These are phyloP conservation scores for Chimonanthus praecox DNA, from an alignment of 164 flowering plant species.

Conservation along the genomic window DNA sequence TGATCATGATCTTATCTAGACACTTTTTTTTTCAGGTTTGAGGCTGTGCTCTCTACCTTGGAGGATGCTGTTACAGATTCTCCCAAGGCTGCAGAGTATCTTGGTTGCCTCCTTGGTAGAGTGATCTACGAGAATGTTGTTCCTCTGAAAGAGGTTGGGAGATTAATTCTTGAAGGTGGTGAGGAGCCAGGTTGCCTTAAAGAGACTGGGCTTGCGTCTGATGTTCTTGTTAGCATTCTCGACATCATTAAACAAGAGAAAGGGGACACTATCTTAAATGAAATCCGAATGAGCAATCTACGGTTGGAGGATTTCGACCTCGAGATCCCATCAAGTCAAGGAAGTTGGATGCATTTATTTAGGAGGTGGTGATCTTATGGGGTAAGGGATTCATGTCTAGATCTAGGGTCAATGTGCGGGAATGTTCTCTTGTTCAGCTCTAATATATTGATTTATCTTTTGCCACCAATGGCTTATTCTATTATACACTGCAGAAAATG, in stretches of 20 bases:
- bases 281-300: conserved; percentile 31
- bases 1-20: background rate
- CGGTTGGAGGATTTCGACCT: conserved; percentile 43
- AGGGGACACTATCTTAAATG: conserved; percentile 41
- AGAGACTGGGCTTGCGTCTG: conserved; percentile 50
- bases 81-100: conserved; percentile 72
- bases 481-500: background rate
- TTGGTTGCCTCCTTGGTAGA: conserved; percentile 55
- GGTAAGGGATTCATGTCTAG: conserved; percentile 6
- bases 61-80: conserved; percentile 80
- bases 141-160: conserved; percentile 44
- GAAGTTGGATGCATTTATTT: conserved; percentile 58
- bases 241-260: conserved; percentile 42
- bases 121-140: conserved; percentile 46
- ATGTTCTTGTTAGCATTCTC: conserved; percentile 49
- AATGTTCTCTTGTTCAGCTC: conserved; percentile 6
- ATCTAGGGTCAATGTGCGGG: background rate
- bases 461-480: conserved; percentile 1
- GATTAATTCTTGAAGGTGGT: conserved; percentile 47
- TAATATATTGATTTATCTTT: conserved; percentile 8
- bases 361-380: conserved; percentile 17
- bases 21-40: conserved; percentile 25
- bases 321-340: conserved; percentile 36
- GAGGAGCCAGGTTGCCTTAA: conserved; percentile 50
- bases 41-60: conserved; percentile 44